These are phyloP conservation scores for Saprolegnia diclina DNA, from an alignment of 352 stramenopile genomes.

Conservation along the genomic window DNA sequence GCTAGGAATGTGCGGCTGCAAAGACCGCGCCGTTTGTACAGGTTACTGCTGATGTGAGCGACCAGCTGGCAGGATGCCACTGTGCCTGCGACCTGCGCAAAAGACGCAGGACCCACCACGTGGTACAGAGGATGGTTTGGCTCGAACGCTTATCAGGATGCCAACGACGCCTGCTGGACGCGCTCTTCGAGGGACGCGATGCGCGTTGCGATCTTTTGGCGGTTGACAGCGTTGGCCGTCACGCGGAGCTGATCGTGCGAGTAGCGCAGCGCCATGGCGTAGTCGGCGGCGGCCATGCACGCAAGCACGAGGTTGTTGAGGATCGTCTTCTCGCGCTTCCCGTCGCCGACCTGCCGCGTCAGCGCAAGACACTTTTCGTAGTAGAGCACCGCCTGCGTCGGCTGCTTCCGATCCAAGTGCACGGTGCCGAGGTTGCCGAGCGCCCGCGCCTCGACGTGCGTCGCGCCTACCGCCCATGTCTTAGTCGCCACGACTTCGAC, in stretches of 20 bases:
- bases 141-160: not conserved
- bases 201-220: slow-evolving; percentile 66
- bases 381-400: slow-evolving; percentile 57
- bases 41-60: not conserved
- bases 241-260: slow-evolving; percentile 65
- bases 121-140: no score
- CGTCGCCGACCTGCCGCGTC: slow-evolving; percentile 59
- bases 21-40: not conserved
- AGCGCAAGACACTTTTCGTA: slow-evolving; percentile 75
- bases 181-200: slow-evolving; percentile 32
- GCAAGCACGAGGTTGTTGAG: slow-evolving; percentile 81
- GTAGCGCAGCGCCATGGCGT: slow-evolving; percentile 46
- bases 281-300: slow-evolving; percentile 57
- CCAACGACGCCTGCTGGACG: not conserved
- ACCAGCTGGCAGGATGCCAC: no score
- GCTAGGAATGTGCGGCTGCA: not conserved
- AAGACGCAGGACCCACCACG: no score
- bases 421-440: slow-evolving; percentile 75
- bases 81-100: no score
- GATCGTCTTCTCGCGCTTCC: slow-evolving; percentile 74
- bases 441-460: slow-evolving; percentile 52
- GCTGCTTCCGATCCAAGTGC: slow-evolving; percentile 66
- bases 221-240: slow-evolving; percentile 63
- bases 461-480: no score
- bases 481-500: no score